Evolutionary conservation across 345 rosid species (phyloP).

Genomic region (Leavenworthia alabamica): DNA sequence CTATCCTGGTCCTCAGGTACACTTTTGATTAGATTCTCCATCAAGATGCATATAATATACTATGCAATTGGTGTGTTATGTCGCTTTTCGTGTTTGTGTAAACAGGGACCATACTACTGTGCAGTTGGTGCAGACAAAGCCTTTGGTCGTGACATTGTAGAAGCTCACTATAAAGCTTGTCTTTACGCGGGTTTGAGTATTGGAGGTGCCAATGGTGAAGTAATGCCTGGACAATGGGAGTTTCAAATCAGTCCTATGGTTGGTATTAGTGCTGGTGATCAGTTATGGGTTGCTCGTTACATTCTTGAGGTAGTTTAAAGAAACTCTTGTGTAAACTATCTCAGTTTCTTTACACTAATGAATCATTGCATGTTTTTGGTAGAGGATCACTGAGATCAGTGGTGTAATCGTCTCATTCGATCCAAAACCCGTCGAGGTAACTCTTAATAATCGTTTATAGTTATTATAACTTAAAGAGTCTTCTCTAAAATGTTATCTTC

Average conservation of each 20-base stretch:
- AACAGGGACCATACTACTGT: constrained; percentile 91
- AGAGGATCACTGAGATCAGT: constrained; percentile 92
- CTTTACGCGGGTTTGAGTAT: constrained; percentile 82
- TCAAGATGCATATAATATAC: no score
- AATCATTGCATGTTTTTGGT: constrained; percentile 16
- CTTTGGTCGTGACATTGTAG: constrained; percentile 88
- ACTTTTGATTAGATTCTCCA: not conserved
- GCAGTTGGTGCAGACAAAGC: constrained; percentile 94
- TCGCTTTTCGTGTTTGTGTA: not conserved
- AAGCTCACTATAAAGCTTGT: constrained; percentile 97
- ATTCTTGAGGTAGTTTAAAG: constrained; percentile 98
- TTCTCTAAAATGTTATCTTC: no score
- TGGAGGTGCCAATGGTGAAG: constrained; percentile 90
- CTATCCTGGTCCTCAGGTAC: constrained; percentile 92
- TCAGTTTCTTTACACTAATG: no score
- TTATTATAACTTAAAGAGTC: no score
- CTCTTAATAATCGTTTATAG: not conserved
- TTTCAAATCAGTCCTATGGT: constrained; percentile 93
- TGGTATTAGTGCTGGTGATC: constrained; percentile 86
- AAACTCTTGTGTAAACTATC: no score
- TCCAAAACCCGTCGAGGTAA: constrained; percentile 90
- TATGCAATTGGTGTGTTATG: no score
- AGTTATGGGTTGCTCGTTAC: constrained; percentile 89
- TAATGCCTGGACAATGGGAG: no score
- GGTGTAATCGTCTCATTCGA: constrained; percentile 85